phyloP scores from a whole-genome alignment of 768 basidiomycete genomes.

The Psilocybe tampanensis region DNA sequence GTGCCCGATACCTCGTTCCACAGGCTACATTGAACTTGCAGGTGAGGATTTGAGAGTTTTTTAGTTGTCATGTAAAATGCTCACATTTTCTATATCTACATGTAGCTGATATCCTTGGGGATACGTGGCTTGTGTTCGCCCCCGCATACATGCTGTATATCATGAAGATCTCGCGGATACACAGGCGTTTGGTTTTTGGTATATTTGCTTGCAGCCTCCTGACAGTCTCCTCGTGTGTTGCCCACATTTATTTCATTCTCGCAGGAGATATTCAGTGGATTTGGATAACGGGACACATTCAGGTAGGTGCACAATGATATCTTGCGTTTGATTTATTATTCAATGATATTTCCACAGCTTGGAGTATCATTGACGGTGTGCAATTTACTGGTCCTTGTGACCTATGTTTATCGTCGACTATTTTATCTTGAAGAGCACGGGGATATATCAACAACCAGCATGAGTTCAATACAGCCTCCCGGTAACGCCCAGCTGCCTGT shows the following conservation, averaged over 20 bases:
- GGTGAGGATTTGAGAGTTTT: neutral
- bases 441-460: neutral
- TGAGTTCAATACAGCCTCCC: neutral
- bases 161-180: neutral
- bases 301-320: neutral
- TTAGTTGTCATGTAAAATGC: neutral
- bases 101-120: conserved; percentile 2
- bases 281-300: neutral
- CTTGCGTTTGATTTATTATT: neutral
- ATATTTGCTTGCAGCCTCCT: conserved; percentile 3
- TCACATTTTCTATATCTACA: neutral
- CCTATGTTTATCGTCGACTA: neutral
- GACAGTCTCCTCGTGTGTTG: neutral
- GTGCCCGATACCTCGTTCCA: neutral
- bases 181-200: neutral
- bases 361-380: neutral
- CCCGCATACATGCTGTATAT: conserved; percentile 3
- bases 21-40: conserved; percentile 4
- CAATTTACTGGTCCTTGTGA: neutral
- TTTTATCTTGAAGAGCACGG: neutral
- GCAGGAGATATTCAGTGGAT: neutral
- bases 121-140: conserved; percentile 3
- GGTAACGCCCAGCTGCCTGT: no score
- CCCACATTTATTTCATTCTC: conserved; percentile 5
- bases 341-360: neutral